Conservation (phyloP, 768 basidiomycete genomes). For the Lentinula edodes region DNA sequence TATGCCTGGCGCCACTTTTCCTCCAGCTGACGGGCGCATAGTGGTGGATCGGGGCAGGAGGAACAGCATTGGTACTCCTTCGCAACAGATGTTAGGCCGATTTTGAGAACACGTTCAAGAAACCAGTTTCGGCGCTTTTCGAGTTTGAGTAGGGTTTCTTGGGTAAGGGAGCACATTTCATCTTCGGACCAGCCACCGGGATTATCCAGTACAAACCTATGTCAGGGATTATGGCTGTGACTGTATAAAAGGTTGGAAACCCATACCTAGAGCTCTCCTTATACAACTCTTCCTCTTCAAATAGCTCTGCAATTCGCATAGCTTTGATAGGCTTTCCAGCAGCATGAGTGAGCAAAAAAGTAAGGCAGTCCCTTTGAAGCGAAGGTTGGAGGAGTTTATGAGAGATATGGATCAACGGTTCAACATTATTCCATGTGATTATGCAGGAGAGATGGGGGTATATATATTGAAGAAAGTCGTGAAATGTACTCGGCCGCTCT, state of each 20-base stretch:
- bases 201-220: constrained; percentile 85
- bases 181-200: constrained; percentile 81
- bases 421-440: constrained; percentile 94
- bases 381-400: constrained; percentile 83
- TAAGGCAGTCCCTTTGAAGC: constrained; percentile 76
- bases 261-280: constrained; percentile 42
- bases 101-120: constrained; percentile 87
- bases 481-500: constrained; percentile 80
- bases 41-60: constrained; percentile 75
- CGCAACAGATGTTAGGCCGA: constrained; percentile 79
- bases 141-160: constrained; percentile 81
- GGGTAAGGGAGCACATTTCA: constrained; percentile 75
- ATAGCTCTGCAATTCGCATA: constrained; percentile 86
- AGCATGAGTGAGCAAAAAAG: constrained; percentile 87
- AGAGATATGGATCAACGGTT: constrained; percentile 84
- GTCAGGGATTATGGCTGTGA: background rate
- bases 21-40: constrained; percentile 80
- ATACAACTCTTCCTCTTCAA: constrained; percentile 86
- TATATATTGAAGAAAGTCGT: constrained; percentile 89
- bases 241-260: constrained; percentile 41
- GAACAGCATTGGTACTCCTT: constrained; percentile 93
- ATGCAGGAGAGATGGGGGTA: constrained; percentile 93
- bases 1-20: constrained; percentile 94
- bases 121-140: constrained; percentile 95
- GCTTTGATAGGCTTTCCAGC: constrained; percentile 92